Conservation (phyloP, 495 filamentous ascomycete genomes). For the Evansstolkia leycettana region DNA sequence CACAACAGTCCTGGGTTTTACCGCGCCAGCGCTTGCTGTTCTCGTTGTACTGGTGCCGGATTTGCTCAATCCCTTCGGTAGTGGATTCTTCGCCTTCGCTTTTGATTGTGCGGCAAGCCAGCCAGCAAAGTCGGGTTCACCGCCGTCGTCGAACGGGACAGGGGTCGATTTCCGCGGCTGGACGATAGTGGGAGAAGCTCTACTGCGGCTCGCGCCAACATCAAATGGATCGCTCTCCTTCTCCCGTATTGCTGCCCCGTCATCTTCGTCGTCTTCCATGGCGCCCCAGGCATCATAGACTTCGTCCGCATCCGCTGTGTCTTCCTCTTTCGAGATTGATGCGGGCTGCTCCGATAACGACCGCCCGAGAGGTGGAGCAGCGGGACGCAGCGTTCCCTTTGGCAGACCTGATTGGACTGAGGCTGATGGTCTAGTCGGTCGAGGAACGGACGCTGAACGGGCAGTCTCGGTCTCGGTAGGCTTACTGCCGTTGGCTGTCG, state of each 20-base stretch:
- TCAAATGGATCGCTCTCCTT: constrained; percentile 36
- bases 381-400: constrained; percentile 24
- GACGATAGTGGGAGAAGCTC: constrained; percentile 14
- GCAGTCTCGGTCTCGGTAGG: constrained; percentile 16
- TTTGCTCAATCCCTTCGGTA: constrained; percentile 71
- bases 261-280: constrained; percentile 49
- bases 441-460: constrained; percentile 37
- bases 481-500: constrained; percentile 23
- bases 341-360: constrained; percentile 27
- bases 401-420: constrained; percentile 32
- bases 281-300: constrained; percentile 59
- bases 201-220: constrained; percentile 20
- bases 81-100: constrained; percentile 54
- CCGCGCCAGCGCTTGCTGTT: constrained; percentile 20
- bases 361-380: constrained; percentile 28
- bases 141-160: constrained; percentile 62
- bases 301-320: constrained; percentile 42
- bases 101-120: constrained; percentile 78
- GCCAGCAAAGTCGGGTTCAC: constrained; percentile 86
- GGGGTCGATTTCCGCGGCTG: constrained; percentile 20
- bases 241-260: constrained; percentile 30
- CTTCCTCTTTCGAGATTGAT: constrained; percentile 28
- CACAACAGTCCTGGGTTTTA: constrained; percentile 25
- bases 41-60: constrained; percentile 16
- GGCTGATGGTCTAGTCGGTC: constrained; percentile 33